phyloP scores from a whole-genome alignment of 73 alveolate genomes.

The Symbiodinium pilosum region DNA sequence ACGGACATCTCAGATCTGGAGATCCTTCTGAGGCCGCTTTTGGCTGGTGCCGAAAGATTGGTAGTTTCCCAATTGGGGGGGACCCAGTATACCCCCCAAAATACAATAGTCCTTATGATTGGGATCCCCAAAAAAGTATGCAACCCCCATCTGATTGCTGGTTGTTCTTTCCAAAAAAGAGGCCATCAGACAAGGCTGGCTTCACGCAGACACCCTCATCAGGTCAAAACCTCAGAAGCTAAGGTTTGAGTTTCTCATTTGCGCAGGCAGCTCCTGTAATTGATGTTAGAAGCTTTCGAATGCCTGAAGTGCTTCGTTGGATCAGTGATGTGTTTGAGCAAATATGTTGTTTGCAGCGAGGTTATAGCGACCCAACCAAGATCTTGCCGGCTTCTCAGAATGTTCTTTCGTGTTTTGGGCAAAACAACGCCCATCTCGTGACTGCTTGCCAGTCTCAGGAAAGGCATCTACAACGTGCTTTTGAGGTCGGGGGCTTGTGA shows the following conservation, averaged over 20 bases:
- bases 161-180: background rate
- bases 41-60: too few relatives aligned
- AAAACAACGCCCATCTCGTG: too few relatives aligned
- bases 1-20: constrained; percentile 69
- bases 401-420: too few relatives aligned
- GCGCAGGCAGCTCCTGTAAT: background rate
- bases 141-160: too few relatives aligned
- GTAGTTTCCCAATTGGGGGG: too few relatives aligned
- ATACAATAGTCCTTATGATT: too few relatives aligned
- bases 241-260: background rate
- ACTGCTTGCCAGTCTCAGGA: background rate
- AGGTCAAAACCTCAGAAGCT: background rate
- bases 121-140: too few relatives aligned
- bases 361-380: background rate
- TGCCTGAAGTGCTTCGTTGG: too few relatives aligned
- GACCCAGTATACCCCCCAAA: too few relatives aligned
- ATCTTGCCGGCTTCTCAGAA: background rate
- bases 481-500: too few relatives aligned
- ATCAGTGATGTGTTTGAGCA: too few relatives aligned
- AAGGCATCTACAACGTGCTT: constrained; percentile 56
- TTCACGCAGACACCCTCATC: background rate
- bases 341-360: background rate
- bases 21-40: constrained; percentile 44
- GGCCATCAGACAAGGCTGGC: constrained; percentile 14
- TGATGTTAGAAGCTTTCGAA: too few relatives aligned